Evolutionary conservation across 352 stramenopile genomes (phyloP).

Genomic region (Peronospora tabacina): DNA sequence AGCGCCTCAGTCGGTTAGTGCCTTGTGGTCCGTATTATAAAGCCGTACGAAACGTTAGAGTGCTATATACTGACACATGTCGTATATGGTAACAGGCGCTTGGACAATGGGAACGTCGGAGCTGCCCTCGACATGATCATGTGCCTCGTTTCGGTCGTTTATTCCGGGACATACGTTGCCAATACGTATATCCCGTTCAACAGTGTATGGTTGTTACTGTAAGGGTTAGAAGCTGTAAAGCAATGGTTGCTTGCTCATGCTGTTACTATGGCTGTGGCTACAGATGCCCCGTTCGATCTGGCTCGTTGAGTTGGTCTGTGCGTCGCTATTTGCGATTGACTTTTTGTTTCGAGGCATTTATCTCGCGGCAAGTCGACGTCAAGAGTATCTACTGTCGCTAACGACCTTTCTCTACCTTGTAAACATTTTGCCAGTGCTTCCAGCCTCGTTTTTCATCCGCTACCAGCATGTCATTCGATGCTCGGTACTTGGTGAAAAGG

Average conservation of each 20-base stretch:
- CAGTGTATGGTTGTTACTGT: constrained; percentile 26
- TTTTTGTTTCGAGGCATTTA: constrained; percentile 70
- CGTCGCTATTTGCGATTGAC: constrained; percentile 52
- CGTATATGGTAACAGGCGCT: constrained; percentile 32
- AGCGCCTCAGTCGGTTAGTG: constrained; percentile 33
- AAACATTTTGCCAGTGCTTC: constrained; percentile 69
- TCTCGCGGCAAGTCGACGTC: constrained; percentile 46
- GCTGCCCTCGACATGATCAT: constrained; percentile 56
- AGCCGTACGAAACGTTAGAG: not conserved
- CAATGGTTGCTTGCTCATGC: not conserved
- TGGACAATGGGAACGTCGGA: constrained; percentile 75
- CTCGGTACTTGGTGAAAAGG: not conserved
- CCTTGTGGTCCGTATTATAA: not conserved
- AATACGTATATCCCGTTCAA: constrained; percentile 73
- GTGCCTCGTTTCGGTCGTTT: constrained; percentile 48
- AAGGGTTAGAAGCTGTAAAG: too few species aligned
- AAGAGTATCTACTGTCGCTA: constrained; percentile 60
- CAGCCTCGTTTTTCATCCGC: constrained; percentile 59
- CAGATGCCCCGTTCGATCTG: constrained; percentile 66
- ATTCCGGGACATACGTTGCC: constrained; percentile 55
- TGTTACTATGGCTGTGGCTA: constrained; percentile 8
- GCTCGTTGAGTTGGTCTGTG: constrained; percentile 58
- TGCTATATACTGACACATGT: constrained; percentile 1
- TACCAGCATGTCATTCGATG: constrained; percentile 41
- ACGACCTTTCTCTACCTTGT: constrained; percentile 44